Evolutionary conservation across 805 yeast species (phyloP).

Genomic region (Wickerhamiella kurtzmanii): DNA sequence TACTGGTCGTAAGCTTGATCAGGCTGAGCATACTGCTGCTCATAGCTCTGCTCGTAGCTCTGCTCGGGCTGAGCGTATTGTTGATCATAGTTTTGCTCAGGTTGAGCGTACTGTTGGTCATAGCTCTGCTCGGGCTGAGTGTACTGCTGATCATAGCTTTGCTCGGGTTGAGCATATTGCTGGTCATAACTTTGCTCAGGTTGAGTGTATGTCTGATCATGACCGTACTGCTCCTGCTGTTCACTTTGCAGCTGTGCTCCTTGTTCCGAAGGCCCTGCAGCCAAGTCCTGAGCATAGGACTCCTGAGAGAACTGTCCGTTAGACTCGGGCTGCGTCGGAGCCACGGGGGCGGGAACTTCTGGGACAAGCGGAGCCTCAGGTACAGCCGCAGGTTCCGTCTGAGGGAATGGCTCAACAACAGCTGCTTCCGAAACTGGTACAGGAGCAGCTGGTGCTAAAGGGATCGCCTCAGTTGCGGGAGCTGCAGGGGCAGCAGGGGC

Average conservation of each 20-base stretch:
- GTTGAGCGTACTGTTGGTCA: too few species aligned
- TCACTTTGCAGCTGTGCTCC: background rate
- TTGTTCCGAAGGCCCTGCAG: too few species aligned
- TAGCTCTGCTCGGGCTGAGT: too few species aligned
- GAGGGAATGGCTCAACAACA: background rate
- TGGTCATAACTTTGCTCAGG: too few species aligned
- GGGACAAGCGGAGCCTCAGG: background rate
- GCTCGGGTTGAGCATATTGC: too few species aligned
- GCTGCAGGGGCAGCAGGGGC: slow-evolving; percentile 27
- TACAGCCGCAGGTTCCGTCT: background rate
- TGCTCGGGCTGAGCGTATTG: background rate
- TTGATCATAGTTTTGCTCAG: too few species aligned
- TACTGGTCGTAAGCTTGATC: too few species aligned
- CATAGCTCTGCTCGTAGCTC: too few species aligned
- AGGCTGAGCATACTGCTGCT: too few species aligned
- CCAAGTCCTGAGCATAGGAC: too few species aligned
- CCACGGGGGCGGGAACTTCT: background rate
- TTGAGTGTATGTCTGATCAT: background rate
- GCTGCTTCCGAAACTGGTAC: background rate
- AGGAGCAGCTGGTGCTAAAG: background rate
- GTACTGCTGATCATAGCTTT: too few species aligned
- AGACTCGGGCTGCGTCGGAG: background rate
- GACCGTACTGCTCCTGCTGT: background rate
- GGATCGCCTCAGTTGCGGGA: slow-evolving; percentile 13
- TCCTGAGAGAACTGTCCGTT: too few species aligned